Conservation (phyloP, 1,284 basidiomycete species). For the Erythrobasidium hasegawianum region DNA sequence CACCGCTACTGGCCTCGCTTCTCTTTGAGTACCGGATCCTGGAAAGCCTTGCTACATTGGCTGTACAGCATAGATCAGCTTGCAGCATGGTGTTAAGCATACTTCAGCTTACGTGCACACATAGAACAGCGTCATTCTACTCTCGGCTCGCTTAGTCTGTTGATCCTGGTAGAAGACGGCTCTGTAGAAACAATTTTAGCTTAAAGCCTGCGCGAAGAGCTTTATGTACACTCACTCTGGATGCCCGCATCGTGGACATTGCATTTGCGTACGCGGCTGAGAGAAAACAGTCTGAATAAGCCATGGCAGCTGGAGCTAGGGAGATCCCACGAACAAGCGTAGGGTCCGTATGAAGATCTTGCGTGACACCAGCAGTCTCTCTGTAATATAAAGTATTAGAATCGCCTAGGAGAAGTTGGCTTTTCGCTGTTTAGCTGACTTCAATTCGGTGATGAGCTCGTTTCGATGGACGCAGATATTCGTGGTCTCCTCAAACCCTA, state of each 20-base stretch:
- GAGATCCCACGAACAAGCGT: conserved; percentile 61
- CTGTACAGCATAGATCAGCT: conserved; percentile 3
- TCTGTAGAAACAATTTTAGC: conserved; percentile 51
- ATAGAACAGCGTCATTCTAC: conserved; percentile 85
- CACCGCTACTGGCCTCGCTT: neutral
- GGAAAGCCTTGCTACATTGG: conserved; percentile 34
- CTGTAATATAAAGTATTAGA: conserved; percentile 56
- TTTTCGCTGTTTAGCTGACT: conserved; percentile 67
- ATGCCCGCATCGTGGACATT: conserved; percentile 32
- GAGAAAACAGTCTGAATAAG: neutral
- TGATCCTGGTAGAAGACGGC: conserved; percentile 89
- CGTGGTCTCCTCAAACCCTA: conserved; percentile 63
- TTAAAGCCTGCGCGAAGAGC: neutral
- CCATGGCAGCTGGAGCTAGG: neutral
- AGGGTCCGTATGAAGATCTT: conserved; percentile 81
- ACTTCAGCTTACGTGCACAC: conserved; percentile 59
- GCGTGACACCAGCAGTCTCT: conserved; percentile 86
- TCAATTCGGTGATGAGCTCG: conserved; percentile 85
- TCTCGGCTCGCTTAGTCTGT: conserved; percentile 80
- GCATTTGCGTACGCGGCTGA: conserved; percentile 26
- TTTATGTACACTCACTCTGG: conserved; percentile 20
- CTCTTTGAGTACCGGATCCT: conserved; percentile 32
- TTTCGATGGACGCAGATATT: conserved; percentile 89
- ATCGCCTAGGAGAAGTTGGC: too few relatives aligned
- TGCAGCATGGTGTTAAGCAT: too few relatives aligned